phyloP scores from a whole-genome alignment of 352 stramenopile genomes.

The Thraustotheca clavata region DNA sequence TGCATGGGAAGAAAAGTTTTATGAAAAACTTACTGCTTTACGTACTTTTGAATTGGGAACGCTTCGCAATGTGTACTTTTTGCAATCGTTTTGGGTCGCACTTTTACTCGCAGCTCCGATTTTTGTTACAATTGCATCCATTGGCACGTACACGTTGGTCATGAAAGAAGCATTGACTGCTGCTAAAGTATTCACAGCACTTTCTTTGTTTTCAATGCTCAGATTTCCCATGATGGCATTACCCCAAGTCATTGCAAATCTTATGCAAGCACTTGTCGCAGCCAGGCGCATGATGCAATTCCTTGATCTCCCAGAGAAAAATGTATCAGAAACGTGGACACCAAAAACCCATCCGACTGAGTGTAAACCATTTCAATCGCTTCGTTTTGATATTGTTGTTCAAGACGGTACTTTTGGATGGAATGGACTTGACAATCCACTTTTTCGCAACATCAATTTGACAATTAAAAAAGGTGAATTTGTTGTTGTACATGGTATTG shows the following conservation, averaged over 20 bases:
- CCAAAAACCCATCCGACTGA: not conserved
- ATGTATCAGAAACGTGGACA: not conserved
- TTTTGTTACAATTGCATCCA: slow-evolving; percentile 20
- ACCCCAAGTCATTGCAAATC: slow-evolving; percentile 9
- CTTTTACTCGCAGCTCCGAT: slow-evolving; percentile 16
- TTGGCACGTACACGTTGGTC: slow-evolving; percentile 20
- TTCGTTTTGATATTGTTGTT: slow-evolving; percentile 28
- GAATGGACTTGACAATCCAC: slow-evolving; percentile 16
- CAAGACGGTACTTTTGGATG: slow-evolving; percentile 55
- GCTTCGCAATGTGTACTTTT: slow-evolving; percentile 44
- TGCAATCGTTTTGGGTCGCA: slow-evolving; percentile 34
- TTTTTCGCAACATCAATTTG: slow-evolving; percentile 37
- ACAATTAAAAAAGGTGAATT: slow-evolving; percentile 38
- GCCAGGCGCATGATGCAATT: slow-evolving; percentile 1
- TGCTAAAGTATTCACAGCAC: slow-evolving; percentile 23
- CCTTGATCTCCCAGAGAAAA: not conserved
- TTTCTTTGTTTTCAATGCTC: slow-evolving; percentile 24
- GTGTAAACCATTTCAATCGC: not conserved
- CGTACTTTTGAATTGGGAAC: slow-evolving; percentile 36
- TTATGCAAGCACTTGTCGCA: slow-evolving; percentile 19
- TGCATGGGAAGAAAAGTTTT: slow-evolving; percentile 86
- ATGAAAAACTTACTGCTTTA: slow-evolving; percentile 43
- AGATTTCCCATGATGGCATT: slow-evolving; percentile 20
- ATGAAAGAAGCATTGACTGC: slow-evolving; percentile 10
- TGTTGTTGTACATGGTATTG: slow-evolving; percentile 38